These are phyloP conservation scores for Gyromitra esculenta DNA, from an alignment of 2,329 filamentous ascomycete genomes.

Conservation along the genomic window DNA sequence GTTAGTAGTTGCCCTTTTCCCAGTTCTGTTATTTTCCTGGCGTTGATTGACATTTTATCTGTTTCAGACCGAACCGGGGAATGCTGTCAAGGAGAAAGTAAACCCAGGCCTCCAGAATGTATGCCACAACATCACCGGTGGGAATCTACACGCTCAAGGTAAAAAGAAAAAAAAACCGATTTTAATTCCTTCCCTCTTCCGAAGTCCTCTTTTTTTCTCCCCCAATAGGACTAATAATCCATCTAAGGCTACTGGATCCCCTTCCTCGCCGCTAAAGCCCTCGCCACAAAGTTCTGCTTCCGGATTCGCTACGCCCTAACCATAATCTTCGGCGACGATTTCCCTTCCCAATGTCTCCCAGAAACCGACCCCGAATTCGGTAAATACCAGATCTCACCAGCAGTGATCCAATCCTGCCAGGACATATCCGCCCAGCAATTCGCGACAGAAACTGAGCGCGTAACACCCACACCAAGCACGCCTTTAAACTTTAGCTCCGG, in stretches of 20 bases:
- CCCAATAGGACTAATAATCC: conserved; percentile 11
- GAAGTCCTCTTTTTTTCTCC: not conserved
- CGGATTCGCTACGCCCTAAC: conserved; percentile 84
- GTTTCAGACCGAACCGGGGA: conserved; percentile 82
- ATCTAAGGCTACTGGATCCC: conserved; percentile 97
- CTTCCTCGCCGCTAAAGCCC: conserved; percentile 81
- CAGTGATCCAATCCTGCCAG: conserved; percentile 63
- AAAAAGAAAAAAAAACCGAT: conserved; percentile 58
- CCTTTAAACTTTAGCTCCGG: conserved; percentile 17
- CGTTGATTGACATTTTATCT: conserved; percentile 36
- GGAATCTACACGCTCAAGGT: conserved; percentile 90
- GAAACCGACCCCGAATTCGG: conserved; percentile 72
- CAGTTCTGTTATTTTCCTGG: not conserved
- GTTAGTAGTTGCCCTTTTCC: conserved; percentile 63
- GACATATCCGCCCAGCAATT: conserved; percentile 66
- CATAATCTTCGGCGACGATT: conserved; percentile 86
- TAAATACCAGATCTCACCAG: conserved; percentile 72
- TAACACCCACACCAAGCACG: conserved; percentile 8
- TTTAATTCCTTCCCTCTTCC: not conserved
- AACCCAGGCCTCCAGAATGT: conserved; percentile 89
- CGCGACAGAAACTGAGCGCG: conserved; percentile 59
- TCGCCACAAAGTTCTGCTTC: conserved; percentile 90
- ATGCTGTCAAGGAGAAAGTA: conserved; percentile 71
- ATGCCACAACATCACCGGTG: conserved; percentile 92
- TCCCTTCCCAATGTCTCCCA: conserved; percentile 75